Percentiles rank a stretch among this genome's conserved stretches.
These are phyloP conservation scores for Esteya vermicola DNA, from an alignment of 2,329 filamentous ascomycete genomes.

Conservation along the genomic window DNA sequence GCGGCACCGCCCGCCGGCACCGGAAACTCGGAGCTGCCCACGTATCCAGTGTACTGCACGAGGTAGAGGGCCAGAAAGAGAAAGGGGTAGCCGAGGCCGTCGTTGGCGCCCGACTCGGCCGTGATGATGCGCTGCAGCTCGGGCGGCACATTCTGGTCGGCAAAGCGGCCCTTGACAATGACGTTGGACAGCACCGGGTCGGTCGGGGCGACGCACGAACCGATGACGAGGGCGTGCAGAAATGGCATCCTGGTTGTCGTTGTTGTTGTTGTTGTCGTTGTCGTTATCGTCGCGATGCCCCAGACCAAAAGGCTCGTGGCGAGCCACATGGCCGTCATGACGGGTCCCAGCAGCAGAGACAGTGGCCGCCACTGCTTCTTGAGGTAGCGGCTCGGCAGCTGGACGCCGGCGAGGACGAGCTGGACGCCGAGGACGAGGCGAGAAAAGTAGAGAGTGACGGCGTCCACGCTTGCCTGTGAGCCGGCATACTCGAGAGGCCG, in stretches of 20 bases:
- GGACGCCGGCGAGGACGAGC: slow-evolving; percentile 75
- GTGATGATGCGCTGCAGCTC: slow-evolving; percentile 69
- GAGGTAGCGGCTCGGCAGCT: slow-evolving; percentile 73
- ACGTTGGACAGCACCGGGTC: slow-evolving; percentile 79
- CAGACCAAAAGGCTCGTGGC: slow-evolving; percentile 66
- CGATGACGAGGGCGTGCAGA: slow-evolving; percentile 66
- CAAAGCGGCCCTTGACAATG: slow-evolving; percentile 68
- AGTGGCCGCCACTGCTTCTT: slow-evolving; percentile 65
- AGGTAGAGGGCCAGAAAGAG: slow-evolving; percentile 74
- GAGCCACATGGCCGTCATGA: slow-evolving; percentile 82
- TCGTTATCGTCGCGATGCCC: slow-evolving; percentile 49
- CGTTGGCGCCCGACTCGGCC: slow-evolving; percentile 76
- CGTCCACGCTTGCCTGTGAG: slow-evolving; percentile 43
- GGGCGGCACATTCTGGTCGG: slow-evolving; percentile 76
- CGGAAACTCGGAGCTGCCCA: slow-evolving; percentile 29
- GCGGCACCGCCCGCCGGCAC: slow-evolving; percentile 39
- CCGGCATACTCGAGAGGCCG: slow-evolving; percentile 61
- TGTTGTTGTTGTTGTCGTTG: too few relatives aligned
- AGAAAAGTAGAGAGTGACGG: slow-evolving; percentile 70
- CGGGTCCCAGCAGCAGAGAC: slow-evolving; percentile 60
- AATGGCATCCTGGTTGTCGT: slow-evolving; percentile 58
- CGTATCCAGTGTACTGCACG: slow-evolving; percentile 57
- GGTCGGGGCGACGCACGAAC: slow-evolving; percentile 81
- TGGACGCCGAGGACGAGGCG: slow-evolving; percentile 82
- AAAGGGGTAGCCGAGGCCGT: slow-evolving; percentile 81